Percentiles rank a stretch among this genome's conserved stretches.
Evolutionary conservation across 352 stramenopile genomes (phyloP).

Genomic region (Globisporangium cederbergense): DNA sequence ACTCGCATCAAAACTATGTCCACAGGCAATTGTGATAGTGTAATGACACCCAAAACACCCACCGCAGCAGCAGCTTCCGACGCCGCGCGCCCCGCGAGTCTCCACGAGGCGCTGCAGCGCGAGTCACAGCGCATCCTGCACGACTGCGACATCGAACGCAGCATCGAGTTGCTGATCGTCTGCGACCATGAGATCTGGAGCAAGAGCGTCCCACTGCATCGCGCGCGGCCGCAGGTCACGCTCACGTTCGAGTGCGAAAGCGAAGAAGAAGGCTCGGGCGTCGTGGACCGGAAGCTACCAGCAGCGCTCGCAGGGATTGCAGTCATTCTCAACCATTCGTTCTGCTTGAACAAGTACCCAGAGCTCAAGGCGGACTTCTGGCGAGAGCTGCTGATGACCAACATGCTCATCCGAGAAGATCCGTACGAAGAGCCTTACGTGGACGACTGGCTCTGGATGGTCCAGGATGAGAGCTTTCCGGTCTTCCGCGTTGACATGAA

Average conservation of each 20-base stretch:
- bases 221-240: background rate
- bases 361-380: background rate
- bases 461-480: conserved; percentile 2
- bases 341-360: background rate
- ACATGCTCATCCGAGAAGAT: conserved; percentile 1
- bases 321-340: background rate
- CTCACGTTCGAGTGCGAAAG: background rate
- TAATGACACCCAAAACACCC: too few relatives aligned
- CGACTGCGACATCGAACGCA: background rate
- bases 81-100: background rate
- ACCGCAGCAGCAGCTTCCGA: background rate
- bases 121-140: background rate
- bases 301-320: background rate
- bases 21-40: too few relatives aligned
- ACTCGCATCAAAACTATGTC: too few relatives aligned
- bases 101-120: background rate
- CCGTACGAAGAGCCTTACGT: background rate
- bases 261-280: background rate
- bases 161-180: background rate
- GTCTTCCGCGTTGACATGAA: background rate
- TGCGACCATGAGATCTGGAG: background rate
- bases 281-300: background rate
- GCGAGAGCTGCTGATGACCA: background rate
- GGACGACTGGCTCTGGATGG: conserved; percentile 6
- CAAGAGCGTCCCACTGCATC: background rate